Conservation (phyloP, 2,329 filamentous ascomycete genomes). For the Emericellopsis cladophorae region DNA sequence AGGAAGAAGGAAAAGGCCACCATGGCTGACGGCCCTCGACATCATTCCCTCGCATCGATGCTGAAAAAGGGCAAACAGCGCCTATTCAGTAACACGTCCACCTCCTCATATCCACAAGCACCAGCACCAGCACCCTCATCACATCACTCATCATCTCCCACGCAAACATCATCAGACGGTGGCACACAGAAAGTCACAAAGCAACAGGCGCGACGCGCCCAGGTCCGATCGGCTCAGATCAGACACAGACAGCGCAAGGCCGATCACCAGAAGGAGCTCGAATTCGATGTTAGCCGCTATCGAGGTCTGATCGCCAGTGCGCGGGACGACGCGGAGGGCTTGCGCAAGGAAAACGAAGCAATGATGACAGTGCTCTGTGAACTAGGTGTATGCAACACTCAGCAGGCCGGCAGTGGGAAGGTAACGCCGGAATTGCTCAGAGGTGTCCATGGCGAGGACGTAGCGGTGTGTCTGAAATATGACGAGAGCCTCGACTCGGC, state of each 20-base stretch:
- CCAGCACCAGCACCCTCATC: no score
- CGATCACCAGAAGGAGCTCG: conserved; percentile 40
- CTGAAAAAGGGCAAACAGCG: not conserved
- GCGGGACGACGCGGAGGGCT: conserved; percentile 21
- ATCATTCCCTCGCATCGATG: no score
- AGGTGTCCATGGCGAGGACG: conserved; percentile 20
- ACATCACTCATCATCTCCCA: no score
- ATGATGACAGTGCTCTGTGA: conserved; percentile 22
- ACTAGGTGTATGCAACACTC: conserved; percentile 8
- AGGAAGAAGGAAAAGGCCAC: no score
- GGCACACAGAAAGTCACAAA: not conserved
- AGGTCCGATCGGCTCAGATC: conserved; percentile 40
- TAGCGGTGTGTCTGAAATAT: conserved; percentile 27
- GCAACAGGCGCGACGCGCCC: conserved; percentile 24
- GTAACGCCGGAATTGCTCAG: conserved; percentile 14
- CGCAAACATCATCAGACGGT: not conserved
- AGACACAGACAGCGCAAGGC: conserved; percentile 44
- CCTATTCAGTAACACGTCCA: not conserved
- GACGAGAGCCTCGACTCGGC: conserved; percentile 27
- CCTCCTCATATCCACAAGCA: not conserved
- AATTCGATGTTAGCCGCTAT: conserved; percentile 33
- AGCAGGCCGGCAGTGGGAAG: not conserved
- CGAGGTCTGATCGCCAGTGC: conserved; percentile 31
- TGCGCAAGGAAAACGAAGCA: conserved; percentile 28
- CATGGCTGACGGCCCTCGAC: no score